Percentiles rank a stretch among this genome's conserved stretches.
phyloP scores from a whole-genome alignment of 2,329 filamentous ascomycete genomes.

The Herpotrichia juniperi region DNA sequence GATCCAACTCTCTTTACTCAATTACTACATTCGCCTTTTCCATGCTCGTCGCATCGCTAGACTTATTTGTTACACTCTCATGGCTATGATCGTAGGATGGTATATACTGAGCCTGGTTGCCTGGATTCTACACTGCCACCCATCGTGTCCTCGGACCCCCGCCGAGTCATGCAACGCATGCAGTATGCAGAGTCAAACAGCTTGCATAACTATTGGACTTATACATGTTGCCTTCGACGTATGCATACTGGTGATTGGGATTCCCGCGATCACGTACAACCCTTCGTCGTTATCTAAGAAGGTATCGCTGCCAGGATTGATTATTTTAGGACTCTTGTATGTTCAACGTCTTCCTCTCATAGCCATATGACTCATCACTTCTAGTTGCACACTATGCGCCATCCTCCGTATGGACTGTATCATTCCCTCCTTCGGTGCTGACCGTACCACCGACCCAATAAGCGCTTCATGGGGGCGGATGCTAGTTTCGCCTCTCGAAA shows the following conservation, averaged over 20 bases:
- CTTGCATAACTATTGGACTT: constrained; percentile 24
- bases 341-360: not conserved
- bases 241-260: constrained; percentile 15
- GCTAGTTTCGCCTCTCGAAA: constrained; percentile 26
- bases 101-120: constrained; percentile 20
- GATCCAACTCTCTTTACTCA: constrained; percentile 24
- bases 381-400: constrained; percentile 22
- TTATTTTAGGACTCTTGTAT: constrained; percentile 25
- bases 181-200: constrained; percentile 18
- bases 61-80: constrained; percentile 15
- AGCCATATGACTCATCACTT: constrained; percentile 3
- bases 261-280: constrained; percentile 19
- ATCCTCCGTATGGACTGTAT: constrained; percentile 27
- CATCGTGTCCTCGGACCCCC: too few species aligned
- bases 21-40: constrained; percentile 25
- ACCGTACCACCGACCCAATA: constrained; percentile 19
- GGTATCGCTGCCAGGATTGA: constrained; percentile 13
- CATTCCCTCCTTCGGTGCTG: constrained; percentile 19
- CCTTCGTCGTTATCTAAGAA: constrained; percentile 20
- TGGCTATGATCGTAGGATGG: constrained; percentile 18
- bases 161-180: too few species aligned
- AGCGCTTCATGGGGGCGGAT: constrained; percentile 26
- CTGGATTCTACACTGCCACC: constrained; percentile 26
- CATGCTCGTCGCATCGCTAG: constrained; percentile 12
- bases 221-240: constrained; percentile 25